Conservation (phyloP, 148 eudicot species). For the Camellia granthamiana region DNA sequence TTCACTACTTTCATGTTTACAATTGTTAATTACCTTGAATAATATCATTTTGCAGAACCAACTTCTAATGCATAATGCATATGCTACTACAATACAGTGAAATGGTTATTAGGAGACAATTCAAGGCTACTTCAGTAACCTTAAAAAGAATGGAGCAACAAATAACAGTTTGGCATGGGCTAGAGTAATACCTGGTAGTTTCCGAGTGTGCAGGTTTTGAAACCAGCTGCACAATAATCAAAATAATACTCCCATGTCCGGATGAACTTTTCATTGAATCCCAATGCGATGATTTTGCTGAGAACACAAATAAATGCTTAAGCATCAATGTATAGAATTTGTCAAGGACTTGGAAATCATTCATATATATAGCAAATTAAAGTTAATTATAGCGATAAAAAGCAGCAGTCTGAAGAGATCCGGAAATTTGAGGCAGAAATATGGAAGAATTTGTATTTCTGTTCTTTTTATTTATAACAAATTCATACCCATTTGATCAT, state of each 20-base stretch:
- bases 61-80: too few relatives aligned
- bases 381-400: neutral
- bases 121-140: neutral
- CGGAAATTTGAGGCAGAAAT: neutral
- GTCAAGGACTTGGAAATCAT: neutral
- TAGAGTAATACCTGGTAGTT: slow-evolving; percentile 63
- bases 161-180: neutral
- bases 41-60: too few relatives aligned
- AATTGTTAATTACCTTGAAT: too few relatives aligned
- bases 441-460: neutral
- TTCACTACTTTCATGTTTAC: too few relatives aligned
- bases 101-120: too few relatives aligned
- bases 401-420: neutral
- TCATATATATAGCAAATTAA: neutral
- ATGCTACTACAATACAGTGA: too few relatives aligned
- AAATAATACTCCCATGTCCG: slow-evolving; percentile 92
- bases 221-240: slow-evolving; percentile 88
- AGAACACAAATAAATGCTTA: neutral
- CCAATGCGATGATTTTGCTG: slow-evolving; percentile 61
- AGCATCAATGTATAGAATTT: slow-evolving; percentile 1
- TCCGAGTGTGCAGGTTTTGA: slow-evolving; percentile 63
- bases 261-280: slow-evolving; percentile 77
- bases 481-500: neutral
- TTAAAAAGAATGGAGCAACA: neutral
- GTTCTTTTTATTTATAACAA: neutral